These are phyloP conservation scores for Penicillium sp. DNA, from an alignment of 2,329 filamentous ascomycete species.

Conservation along the genomic window DNA sequence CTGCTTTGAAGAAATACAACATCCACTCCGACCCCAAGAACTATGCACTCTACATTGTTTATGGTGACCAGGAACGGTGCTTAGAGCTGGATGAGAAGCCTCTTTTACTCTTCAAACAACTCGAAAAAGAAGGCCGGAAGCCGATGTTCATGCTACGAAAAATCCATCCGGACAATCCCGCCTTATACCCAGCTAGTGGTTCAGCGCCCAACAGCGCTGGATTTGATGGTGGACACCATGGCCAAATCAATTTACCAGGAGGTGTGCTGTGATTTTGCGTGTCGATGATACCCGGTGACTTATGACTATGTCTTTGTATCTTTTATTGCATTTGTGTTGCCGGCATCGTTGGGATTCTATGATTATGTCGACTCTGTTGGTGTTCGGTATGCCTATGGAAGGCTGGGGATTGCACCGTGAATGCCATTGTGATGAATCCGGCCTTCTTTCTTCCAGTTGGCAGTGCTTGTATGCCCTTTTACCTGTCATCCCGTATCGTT, in stretches of 20 bases:
- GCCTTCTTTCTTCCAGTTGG: neutral
- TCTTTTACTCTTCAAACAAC: constrained; percentile 90
- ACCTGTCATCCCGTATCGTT: constrained; percentile 5
- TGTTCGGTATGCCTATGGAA: neutral
- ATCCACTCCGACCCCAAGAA: constrained; percentile 97
- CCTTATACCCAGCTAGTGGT: constrained; percentile 14
- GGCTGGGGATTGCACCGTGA: neutral
- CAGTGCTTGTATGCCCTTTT: neutral
- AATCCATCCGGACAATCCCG: constrained; percentile 44
- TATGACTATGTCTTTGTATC: constrained; percentile 2
- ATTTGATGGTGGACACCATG: constrained; percentile 20
- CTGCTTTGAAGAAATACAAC: constrained; percentile 94
- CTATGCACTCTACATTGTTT: constrained; percentile 96
- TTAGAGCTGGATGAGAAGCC: constrained; percentile 88
- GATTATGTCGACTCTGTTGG: neutral
- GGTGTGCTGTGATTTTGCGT: constrained; percentile 10
- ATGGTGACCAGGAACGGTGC: constrained; percentile 96
- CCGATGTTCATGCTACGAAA: constrained; percentile 97
- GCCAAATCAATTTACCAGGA: constrained; percentile 15
- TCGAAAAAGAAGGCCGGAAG: constrained; percentile 95
- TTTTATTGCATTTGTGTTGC: constrained; percentile 7
- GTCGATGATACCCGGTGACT: constrained; percentile 18
- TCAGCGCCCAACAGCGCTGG: constrained; percentile 32
- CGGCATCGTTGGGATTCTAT: neutral
- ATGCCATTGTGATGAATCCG: neutral